Evolutionary conservation across 805 yeast species (phyloP).

Genomic region (Citeromyces nyonsensis): DNA sequence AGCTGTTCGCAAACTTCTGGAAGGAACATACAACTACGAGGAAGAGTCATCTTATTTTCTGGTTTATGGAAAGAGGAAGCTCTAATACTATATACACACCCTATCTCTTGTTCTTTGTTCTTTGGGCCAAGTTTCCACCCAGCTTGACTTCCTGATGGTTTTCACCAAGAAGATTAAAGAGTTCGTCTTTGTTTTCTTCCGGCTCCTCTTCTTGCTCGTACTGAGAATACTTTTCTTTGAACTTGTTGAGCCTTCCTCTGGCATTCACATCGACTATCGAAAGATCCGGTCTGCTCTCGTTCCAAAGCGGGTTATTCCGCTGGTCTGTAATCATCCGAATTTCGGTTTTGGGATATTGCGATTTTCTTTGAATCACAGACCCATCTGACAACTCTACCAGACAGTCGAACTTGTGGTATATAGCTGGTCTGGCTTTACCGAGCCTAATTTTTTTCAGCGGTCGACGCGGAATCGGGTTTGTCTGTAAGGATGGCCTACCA

Average conservation of each 20-base stretch:
- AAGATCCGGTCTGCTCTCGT: slow-evolving; percentile 69
- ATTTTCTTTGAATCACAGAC: slow-evolving; percentile 67
- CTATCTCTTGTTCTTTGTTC: slow-evolving; percentile 7
- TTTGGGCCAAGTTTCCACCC: slow-evolving; percentile 19
- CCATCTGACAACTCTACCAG: slow-evolving; percentile 90
- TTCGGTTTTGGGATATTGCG: slow-evolving; percentile 82
- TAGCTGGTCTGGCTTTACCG: slow-evolving; percentile 89
- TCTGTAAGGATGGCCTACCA: slow-evolving; percentile 12
- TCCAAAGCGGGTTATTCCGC: slow-evolving; percentile 80
- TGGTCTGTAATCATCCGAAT: slow-evolving; percentile 78
- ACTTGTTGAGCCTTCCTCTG: slow-evolving; percentile 65
- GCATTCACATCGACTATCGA: slow-evolving; percentile 67
- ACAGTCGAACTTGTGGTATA: slow-evolving; percentile 81
- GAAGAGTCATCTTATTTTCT: too few relatives aligned
- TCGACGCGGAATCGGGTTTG: slow-evolving; percentile 22
- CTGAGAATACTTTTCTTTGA: slow-evolving; percentile 49
- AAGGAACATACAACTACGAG: background rate
- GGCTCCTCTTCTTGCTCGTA: slow-evolving; percentile 12
- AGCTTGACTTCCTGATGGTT: slow-evolving; percentile 17
- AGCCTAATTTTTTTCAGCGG: slow-evolving; percentile 53
- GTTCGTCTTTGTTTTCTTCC: slow-evolving; percentile 23
- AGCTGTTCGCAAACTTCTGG: background rate
- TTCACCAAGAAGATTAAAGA: slow-evolving; percentile 42
- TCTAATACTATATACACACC: too few relatives aligned
- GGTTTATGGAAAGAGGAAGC: too few relatives aligned